Evolutionary conservation across 306 rosid genomes (phyloP), one percentile per base, ranked within the genome.

Genomic region (Canavalia gladiata): DNA sequence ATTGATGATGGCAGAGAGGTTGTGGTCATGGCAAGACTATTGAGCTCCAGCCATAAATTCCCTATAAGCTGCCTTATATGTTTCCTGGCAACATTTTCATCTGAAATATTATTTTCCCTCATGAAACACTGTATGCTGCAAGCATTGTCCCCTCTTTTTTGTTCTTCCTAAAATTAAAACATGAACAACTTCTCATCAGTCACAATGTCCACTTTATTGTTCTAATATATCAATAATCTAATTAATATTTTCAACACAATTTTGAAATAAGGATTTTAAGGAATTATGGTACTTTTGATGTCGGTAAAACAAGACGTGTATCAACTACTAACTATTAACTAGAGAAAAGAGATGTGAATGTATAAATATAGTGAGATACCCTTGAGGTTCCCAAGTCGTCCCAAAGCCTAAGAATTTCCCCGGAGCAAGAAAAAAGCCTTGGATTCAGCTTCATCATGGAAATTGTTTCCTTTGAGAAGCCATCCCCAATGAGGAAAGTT

Each of bases 341-440:
- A 37, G 2, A 39, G 3, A 65, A 28, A 25, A 29, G 1, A 68
- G 11, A 42, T 43, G 45, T 12, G 13, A 42, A 47, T 43, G 45
- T 58, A 42, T 30, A 34, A 58, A 41, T 5, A 55, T 54, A 18
- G 3, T 9, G 13, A 41, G 18, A 30, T 87, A 84, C 86, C 70
- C 18, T 75, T 75, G 90, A 87, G 13, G 90, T 87, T 75, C 90
- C 90, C 33, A 87, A 75, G 37, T 87, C 90, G 2, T 87, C 88
- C 90, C 88, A 87, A 18, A 84, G 68, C 7, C 90, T 76, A 57
- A 87, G 90, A 65, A 87, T 84, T 75, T 87, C 81, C 3, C 90
- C 88, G 0, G 85, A 56, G 28, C 86, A 82, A 42, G 78, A 57
- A 60, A 87, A 87, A 50, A 82, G 87, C 49, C 88, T 84, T 2